These are phyloP conservation scores for Quercus lobata DNA, from an alignment of 331 rosid species.

Conservation along the genomic window DNA sequence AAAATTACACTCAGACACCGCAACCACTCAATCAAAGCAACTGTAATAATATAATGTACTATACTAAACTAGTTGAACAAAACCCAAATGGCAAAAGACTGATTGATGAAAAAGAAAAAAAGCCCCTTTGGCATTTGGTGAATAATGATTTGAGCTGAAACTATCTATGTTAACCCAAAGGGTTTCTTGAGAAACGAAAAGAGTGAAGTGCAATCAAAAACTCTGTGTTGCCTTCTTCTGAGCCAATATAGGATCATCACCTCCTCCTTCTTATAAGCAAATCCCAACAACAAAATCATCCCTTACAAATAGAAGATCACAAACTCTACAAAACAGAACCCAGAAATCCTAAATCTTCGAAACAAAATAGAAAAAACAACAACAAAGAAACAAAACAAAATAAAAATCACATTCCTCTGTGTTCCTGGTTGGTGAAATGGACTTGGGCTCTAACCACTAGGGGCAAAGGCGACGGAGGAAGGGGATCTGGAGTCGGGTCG, in stretches of 20 bases:
- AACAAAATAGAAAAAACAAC: too few relatives aligned
- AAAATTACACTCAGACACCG: not conserved
- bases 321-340: constrained; percentile 23
- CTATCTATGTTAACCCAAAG: constrained; percentile 34
- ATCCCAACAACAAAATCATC: constrained; percentile 33
- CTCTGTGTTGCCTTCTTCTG: constrained; percentile 22
- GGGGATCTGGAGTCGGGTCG: too few relatives aligned
- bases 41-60: not conserved
- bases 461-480: too few relatives aligned
- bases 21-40: constrained; percentile 16
- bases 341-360: constrained; percentile 18
- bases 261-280: constrained; percentile 33
- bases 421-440: too few relatives aligned
- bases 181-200: constrained; percentile 35
- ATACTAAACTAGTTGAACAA: constrained; percentile 12
- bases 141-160: constrained; percentile 12
- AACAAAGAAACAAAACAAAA: too few relatives aligned
- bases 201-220: constrained; percentile 37
- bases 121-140: not conserved
- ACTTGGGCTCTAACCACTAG: too few relatives aligned
- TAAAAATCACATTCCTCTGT: constrained; percentile 6
- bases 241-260: constrained; percentile 37
- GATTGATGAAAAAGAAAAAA: not conserved
- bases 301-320: constrained; percentile 35
- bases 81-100: constrained; percentile 25